These are phyloP conservation scores for Aureobasidium sp. DNA, from an alignment of 2,329 filamentous ascomycete species.

Conservation along the genomic window DNA sequence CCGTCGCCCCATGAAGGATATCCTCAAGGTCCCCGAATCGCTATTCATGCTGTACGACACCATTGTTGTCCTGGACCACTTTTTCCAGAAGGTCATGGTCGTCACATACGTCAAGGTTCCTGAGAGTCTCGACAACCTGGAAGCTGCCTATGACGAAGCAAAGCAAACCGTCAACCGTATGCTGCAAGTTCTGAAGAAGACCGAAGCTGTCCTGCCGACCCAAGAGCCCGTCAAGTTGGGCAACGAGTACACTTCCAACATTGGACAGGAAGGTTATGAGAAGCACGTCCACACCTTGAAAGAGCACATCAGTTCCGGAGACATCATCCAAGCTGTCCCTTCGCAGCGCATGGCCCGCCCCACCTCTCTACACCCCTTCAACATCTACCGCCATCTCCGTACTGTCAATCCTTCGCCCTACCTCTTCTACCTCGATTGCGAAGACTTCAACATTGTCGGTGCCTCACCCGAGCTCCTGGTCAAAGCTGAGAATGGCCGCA, in stretches of 20 bases:
- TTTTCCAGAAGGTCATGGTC: constrained; percentile 86
- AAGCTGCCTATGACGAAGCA: constrained; percentile 63
- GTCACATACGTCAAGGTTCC: constrained; percentile 78
- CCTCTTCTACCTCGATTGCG: constrained; percentile 90
- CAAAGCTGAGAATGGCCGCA: constrained; percentile 76
- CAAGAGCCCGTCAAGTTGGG: constrained; percentile 67
- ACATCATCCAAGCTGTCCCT: constrained; percentile 96
- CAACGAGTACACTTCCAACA: constrained; percentile 83
- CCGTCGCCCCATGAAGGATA: constrained; percentile 73
- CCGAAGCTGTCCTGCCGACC: constrained; percentile 57
- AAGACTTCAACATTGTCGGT: constrained; percentile 88
- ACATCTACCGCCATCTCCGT: constrained; percentile 91
- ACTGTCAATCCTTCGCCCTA: constrained; percentile 98
- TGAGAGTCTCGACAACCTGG: constrained; percentile 46
- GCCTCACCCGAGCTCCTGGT: constrained; percentile 92
- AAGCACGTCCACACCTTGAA: constrained; percentile 79
- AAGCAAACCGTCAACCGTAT: constrained; percentile 57
- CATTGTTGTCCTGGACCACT: constrained; percentile 88
- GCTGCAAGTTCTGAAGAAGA: constrained; percentile 63
- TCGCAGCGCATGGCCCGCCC: constrained; percentile 88
- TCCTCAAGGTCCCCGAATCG: constrained; percentile 82
- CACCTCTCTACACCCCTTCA: constrained; percentile 90
- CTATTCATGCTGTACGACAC: constrained; percentile 97
- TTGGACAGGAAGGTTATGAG: constrained; percentile 84
- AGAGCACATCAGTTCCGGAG: constrained; percentile 80